Base-by-base conservation (phyloP, 2,329 filamentous ascomycete genomes). In the Cladosporium velox region DNA sequence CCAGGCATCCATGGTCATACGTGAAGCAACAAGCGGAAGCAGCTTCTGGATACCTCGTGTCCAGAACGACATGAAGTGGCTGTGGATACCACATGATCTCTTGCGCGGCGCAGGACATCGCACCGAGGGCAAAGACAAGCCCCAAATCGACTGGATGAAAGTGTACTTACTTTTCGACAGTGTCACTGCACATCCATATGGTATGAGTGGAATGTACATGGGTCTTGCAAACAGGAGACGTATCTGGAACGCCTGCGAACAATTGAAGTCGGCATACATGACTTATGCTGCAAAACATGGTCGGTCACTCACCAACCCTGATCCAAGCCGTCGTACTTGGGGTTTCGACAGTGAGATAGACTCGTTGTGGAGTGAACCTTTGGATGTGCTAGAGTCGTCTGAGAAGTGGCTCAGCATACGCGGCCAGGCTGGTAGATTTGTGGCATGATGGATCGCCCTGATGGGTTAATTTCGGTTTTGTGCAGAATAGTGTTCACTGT, bases 211-310 rank as follows among this genome's bases (percentile, higher is more conserved):
- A n/a, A 21, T 24, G n/a, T 41, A 58, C 21, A 38, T 58, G 55
- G 55, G 32, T 26, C 55, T 58, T 11, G 55, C 55, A 21, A 58
- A 58, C 6, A 35, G 34, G 55, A 34, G 34, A n/a, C 55, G 55
- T 4, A 58, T 58, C 21, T 58, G 55, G 55, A 41, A 24, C 34
- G 55, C 34, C 7, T 58, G 55, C 34, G 55, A 41, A 34, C 32
- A 58, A 11, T 8, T 58, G 15, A 24, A 34, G 34, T 26, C 34
- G 7, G 18, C 24, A 24, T 58, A 58, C 21, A 11, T 24, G 3
- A 21, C 55, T 1, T 26, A 58, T 24, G 55, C 21, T 35, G 34
- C 34, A 58, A 34, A 18, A 2, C 21, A 21, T 2, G 34, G 8
- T 11, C 21, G 21, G 7, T 41, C 55, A 11, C 32, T 41, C 4